A percentile compares a stretch with the other conserved stretches of the same genome.
Conservation (phyloP, 805 yeast genomes). For the Kazachstania taianensis region DNA sequence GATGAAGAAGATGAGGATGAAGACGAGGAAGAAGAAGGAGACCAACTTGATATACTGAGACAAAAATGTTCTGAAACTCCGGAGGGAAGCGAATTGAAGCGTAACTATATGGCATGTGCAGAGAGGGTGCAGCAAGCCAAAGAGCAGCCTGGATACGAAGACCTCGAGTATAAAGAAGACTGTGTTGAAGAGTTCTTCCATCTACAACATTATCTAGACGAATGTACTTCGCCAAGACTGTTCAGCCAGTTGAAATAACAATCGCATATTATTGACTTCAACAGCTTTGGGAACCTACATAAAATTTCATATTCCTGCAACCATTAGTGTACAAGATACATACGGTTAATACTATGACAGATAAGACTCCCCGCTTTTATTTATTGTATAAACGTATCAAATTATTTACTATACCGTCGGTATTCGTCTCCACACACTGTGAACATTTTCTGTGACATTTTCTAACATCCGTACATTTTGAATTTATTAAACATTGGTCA, state of each 20-base stretch:
- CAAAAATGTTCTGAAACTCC: slow-evolving; percentile 61
- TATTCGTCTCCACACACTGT: too few relatives aligned
- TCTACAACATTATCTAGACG: slow-evolving; percentile 85
- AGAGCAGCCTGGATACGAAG: slow-evolving; percentile 77
- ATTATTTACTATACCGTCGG: too few relatives aligned
- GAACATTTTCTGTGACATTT: too few relatives aligned
- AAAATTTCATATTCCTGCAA: too few relatives aligned
- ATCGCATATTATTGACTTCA: too few relatives aligned
- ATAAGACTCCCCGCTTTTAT: too few relatives aligned
- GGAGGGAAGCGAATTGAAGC: slow-evolving; percentile 62
- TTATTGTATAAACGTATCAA: too few relatives aligned
- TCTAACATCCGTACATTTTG: too few relatives aligned
- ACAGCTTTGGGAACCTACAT: too few relatives aligned
- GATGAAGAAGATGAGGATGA: slow-evolving; percentile 62
- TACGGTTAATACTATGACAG: too few relatives aligned
- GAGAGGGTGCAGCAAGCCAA: slow-evolving; percentile 86
- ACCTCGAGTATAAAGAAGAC: slow-evolving; percentile 81
- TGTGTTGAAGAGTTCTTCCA: slow-evolving; percentile 98
- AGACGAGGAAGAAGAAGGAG: slow-evolving; percentile 57
- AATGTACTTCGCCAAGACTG: slow-evolving; percentile 83
- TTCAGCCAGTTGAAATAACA: slow-evolving; percentile 79
- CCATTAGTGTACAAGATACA: too few relatives aligned
- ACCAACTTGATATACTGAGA: slow-evolving; percentile 53
- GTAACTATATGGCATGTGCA: slow-evolving; percentile 89
- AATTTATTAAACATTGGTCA: too few relatives aligned